These are phyloP conservation scores for Erysiphe neolycopersici DNA, from an alignment of 2,329 filamentous ascomycete species.

Conservation along the genomic window DNA sequence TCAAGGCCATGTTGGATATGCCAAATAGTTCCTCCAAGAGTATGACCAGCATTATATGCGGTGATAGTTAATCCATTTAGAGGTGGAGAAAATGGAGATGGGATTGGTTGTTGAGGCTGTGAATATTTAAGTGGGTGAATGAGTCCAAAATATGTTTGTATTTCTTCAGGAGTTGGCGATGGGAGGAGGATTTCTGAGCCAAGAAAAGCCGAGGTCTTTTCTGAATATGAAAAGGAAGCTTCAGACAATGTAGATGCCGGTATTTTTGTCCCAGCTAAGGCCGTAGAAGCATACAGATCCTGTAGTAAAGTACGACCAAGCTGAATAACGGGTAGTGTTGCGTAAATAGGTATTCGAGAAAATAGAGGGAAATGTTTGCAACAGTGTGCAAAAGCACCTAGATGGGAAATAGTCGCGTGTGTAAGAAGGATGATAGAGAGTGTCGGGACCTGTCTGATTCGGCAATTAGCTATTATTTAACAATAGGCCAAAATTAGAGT, in stretches of 20 bases:
- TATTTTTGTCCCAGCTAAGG: constrained; percentile 65
- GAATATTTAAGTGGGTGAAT: constrained; percentile 92
- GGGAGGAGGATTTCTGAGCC: constrained; percentile 28
- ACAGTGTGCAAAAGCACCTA: constrained; percentile 85
- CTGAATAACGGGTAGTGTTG: constrained; percentile 77
- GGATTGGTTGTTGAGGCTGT: constrained; percentile 72
- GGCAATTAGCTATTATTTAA: not conserved
- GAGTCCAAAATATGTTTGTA: constrained; percentile 69
- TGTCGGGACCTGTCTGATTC: constrained; percentile 54
- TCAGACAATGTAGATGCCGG: constrained; percentile 46
- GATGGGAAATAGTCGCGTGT: constrained; percentile 72
- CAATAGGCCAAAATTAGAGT: not conserved
- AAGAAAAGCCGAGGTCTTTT: constrained; percentile 21
- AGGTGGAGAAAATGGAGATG: constrained; percentile 67
- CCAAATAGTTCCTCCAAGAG: constrained; percentile 93
- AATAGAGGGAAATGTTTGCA: constrained; percentile 92
- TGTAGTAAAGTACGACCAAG: constrained; percentile 75
- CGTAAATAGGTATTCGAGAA: constrained; percentile 77
- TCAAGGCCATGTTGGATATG: constrained; percentile 92
- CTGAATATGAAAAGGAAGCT: constrained; percentile 25
- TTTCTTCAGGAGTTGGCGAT: constrained; percentile 64
- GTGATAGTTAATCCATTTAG: constrained; percentile 83
- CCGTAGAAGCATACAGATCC: constrained; percentile 75
- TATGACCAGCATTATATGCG: constrained; percentile 89
- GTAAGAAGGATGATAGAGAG: constrained; percentile 85